phyloP scores from a whole-genome alignment of 768 basidiomycete species.

The Serendipita sp. region DNA sequence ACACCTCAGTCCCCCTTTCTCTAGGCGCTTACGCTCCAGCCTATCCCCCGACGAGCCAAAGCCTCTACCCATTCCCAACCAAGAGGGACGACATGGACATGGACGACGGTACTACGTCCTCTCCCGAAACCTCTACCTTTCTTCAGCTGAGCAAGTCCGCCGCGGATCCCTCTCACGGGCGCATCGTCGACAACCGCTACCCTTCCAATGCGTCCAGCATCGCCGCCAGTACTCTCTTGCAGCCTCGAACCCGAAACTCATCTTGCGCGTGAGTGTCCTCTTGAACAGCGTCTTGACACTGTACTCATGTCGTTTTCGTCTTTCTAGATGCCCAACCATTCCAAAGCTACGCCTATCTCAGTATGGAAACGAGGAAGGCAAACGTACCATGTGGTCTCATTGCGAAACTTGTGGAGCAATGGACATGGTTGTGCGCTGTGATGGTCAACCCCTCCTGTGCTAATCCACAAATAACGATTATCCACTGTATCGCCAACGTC shows the following conservation, averaged over 20 bases:
- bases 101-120: not conserved
- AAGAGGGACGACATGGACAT: not conserved
- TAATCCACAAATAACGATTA: not conserved
- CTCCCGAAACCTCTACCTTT: not conserved
- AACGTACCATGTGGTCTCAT: constrained; percentile 73
- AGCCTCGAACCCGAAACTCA: not conserved
- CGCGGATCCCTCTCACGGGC: not conserved
- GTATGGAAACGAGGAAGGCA: constrained; percentile 49
- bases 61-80: not conserved
- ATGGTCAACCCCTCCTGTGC: not conserved
- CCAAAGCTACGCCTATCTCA: constrained; percentile 72
- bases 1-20: not conserved
- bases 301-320: constrained; percentile 15
- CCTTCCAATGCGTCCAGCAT: not conserved
- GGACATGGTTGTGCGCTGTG: constrained; percentile 51
- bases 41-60: not conserved
- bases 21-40: not conserved
- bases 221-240: not conserved
- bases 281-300: not conserved
- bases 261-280: not conserved
- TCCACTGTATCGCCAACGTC: not conserved
- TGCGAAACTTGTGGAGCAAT: constrained; percentile 82
- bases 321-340: constrained; percentile 58
- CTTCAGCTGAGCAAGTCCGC: not conserved
- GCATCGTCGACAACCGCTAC: not conserved